Percentiles rank a stretch among this genome's conserved stretches.
These are phyloP conservation scores for Candida anglica DNA, from an alignment of 805 yeast species.

Conservation along the genomic window DNA sequence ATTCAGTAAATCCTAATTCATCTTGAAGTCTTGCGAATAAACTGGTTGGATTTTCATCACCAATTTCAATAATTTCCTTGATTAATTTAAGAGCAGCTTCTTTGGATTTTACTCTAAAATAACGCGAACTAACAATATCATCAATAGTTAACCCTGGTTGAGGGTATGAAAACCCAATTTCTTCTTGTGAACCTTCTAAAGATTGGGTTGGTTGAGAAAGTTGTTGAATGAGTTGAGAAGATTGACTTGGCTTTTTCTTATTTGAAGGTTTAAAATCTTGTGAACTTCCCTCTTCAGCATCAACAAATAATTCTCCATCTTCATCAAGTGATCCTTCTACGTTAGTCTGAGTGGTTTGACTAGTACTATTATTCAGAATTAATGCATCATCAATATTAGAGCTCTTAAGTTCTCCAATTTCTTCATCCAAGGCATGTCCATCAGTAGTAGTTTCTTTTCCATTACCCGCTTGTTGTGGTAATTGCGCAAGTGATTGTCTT, in stretches of 20 bases:
- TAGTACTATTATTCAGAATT: slow-evolving; percentile 2
- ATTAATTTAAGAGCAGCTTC: not conserved
- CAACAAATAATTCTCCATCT: slow-evolving; percentile 5
- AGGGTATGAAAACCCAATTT: slow-evolving; percentile 3
- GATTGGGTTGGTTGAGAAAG: slow-evolving; percentile 1
- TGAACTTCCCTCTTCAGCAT: slow-evolving; percentile 5
- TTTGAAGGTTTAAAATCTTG: not conserved
- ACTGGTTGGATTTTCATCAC: slow-evolving; percentile 3
- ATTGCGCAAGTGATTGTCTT: too few species aligned
- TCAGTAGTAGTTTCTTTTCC: slow-evolving; percentile 7
- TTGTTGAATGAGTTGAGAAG: not conserved
- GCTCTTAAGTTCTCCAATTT: slow-evolving; percentile 28
- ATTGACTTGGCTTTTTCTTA: not conserved
- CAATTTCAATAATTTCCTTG: slow-evolving; percentile 3
- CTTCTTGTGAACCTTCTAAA: slow-evolving; percentile 1
- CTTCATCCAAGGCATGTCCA: slow-evolving; percentile 30
- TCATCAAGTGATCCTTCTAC: slow-evolving; percentile 1
- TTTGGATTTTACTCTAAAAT: not conserved
- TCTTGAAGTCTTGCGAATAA: slow-evolving; percentile 5
- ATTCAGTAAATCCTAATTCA: slow-evolving; percentile 15
- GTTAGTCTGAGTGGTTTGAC: slow-evolving; percentile 5
- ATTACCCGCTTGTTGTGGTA: too few species aligned
- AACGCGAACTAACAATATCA: not conserved
- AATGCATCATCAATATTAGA: slow-evolving; percentile 17
- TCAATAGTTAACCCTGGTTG: not conserved